phyloP scores from a whole-genome alignment of 768 basidiomycete genomes.

The Boletellus ananas region DNA sequence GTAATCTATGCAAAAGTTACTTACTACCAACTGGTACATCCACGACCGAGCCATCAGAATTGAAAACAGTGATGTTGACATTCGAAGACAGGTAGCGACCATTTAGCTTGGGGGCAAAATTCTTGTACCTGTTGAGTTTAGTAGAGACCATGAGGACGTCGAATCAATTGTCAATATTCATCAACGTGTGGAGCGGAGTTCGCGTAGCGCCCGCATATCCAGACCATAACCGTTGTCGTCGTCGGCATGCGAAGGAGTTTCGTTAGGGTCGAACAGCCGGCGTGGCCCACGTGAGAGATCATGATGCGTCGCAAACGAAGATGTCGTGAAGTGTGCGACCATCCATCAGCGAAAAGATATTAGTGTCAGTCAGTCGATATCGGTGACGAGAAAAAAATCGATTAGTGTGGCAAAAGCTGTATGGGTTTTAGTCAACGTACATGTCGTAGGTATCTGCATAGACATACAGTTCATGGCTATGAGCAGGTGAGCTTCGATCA shows the following conservation, averaged over 20 bases:
- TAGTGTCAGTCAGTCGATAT: too few species aligned
- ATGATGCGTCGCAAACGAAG: too few species aligned
- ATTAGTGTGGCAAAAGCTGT: conserved; percentile 1
- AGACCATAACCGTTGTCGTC: too few species aligned
- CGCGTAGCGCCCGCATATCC: too few species aligned
- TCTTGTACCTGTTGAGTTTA: conserved; percentile 44
- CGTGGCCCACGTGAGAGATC: too few species aligned
- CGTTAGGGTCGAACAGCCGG: too few species aligned
- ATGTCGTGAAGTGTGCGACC: too few species aligned
- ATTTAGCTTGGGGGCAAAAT: conserved; percentile 51
- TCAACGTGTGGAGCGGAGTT: neutral
- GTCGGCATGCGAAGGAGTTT: too few species aligned
- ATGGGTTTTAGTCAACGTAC: conserved; percentile 29
- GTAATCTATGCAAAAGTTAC: neutral
- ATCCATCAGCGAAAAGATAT: too few species aligned
- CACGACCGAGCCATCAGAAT: conserved; percentile 21
- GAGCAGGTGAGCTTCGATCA: neutral
- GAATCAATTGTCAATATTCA: neutral
- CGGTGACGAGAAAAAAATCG: neutral
- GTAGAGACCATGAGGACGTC: neutral
- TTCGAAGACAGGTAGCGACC: conserved; percentile 83
- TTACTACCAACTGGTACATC: conserved; percentile 46
- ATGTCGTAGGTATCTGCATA: conserved; percentile 67
- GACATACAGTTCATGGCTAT: conserved; percentile 78
- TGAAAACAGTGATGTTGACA: conserved; percentile 72